Evolutionary conservation across 768 basidiomycete genomes (phyloP), one percentile per base, ranked within the genome.

Genomic region (Boletales sp.): DNA sequence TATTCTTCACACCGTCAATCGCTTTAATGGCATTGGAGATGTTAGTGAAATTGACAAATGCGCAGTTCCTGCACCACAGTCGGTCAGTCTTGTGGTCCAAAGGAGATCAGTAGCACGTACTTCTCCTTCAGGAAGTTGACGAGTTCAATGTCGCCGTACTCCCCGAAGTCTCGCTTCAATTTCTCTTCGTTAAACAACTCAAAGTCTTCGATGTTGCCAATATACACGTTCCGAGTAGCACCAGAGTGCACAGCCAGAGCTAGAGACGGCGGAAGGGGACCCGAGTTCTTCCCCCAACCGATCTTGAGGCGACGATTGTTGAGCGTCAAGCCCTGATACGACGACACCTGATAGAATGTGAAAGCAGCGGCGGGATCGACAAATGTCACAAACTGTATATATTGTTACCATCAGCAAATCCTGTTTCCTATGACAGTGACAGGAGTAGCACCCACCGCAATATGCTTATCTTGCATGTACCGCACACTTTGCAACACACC

Each of bases 281-380:
- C 94, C 14, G 91, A 86, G 63, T 90, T 90, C 79, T 95, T 98
- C 50, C 95, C 95, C 96, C 95, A 99, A 41, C 95, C 94, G 58
- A 97, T 84, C 76, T 97, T 98, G 55, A 98, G 80, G 25, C 94
- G 84, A 38, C 94, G 86, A 69, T 93, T 91, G 74, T 93, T 94
- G 51, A 98, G 75, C 19, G 87, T 91, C 48, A 99, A 74, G 7
- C 94, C 94, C 57, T 93, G 87, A 64, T 84, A 87, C 2, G 86
- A 84, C 14, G 95, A 93, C 34, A 92, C 86, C 63, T 95, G 90
- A 81, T 83, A 94, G 78, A 99, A 97, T 10, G 89, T 88, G 62
- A 91, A 86, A 2, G 96, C 94, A 44, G 90, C 90, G 0, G 87
- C 84, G 11, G 94, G 89, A 63, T 97, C 94, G 57, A 97, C 86